Percentiles rank a stretch among this genome's conserved stretches.
These are phyloP conservation scores for Oryza longistaminata DNA, from an alignment of 176 grass and related monocot genomes.

Conservation along the genomic window DNA sequence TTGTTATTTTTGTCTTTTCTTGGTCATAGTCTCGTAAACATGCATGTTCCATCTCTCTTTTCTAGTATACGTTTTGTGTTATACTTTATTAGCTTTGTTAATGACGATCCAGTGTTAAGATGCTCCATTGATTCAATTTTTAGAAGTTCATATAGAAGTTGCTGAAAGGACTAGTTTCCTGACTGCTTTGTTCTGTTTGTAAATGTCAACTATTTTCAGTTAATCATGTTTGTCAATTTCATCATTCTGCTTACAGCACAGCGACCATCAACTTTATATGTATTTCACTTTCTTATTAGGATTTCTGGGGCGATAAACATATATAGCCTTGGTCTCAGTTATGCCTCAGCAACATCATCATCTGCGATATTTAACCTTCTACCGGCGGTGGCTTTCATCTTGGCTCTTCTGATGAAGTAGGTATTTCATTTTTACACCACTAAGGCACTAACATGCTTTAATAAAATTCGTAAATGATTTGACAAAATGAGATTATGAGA, in stretches of 20 bases:
- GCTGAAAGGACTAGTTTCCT: background rate
- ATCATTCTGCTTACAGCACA: background rate
- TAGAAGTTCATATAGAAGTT: background rate
- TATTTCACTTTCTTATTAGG: conserved; percentile 1
- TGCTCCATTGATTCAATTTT: background rate
- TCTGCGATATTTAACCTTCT: conserved; percentile 37
- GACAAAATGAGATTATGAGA: background rate
- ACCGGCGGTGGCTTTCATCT: conserved; percentile 46
- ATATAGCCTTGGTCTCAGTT: conserved; percentile 42
- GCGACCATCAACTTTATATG: background rate
- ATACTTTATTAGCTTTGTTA: background rate
- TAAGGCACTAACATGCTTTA: background rate
- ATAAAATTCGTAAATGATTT: background rate
- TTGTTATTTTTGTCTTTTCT: background rate
- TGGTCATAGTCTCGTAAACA: background rate
- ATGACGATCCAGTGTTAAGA: background rate
- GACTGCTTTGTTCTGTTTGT: background rate
- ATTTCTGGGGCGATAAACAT: conserved; percentile 43
- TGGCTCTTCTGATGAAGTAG: conserved; percentile 33
- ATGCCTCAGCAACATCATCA: conserved; percentile 46
- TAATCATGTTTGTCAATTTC: background rate
- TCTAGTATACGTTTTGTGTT: background rate
- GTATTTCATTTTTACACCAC: background rate
- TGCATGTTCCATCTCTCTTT: background rate
- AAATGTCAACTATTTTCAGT: background rate